phyloP scores from a whole-genome alignment of 139 green algal genomes.

The Axilococcus clingmanii region DNA sequence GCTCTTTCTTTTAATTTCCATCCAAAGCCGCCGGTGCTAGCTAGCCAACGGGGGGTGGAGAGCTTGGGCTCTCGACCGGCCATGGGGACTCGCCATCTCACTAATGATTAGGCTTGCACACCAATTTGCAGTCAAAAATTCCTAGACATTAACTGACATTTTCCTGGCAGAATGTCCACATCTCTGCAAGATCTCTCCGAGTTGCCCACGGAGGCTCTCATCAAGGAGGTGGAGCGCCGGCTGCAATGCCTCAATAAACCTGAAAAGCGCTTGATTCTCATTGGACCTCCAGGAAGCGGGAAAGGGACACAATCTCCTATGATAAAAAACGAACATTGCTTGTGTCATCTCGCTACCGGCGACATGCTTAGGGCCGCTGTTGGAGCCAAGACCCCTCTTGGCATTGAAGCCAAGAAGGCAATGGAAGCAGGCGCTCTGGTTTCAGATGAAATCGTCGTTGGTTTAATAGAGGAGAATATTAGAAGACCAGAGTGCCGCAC shows the following conservation, averaged over 20 bases:
- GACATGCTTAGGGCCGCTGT: conserved; percentile 90
- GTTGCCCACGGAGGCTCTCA: conserved; percentile 61
- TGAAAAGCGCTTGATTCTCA: conserved; percentile 88
- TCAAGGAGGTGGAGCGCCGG: conserved; percentile 79
- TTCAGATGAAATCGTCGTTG: conserved; percentile 93
- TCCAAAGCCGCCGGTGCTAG: too few species aligned
- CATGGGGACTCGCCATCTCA: too few species aligned
- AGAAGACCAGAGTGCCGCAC: conserved; percentile 77
- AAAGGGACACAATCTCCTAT: conserved; percentile 91
- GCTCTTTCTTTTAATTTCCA: too few species aligned
- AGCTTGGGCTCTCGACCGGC: too few species aligned
- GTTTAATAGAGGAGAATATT: conserved; percentile 88
- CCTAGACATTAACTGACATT: too few species aligned
- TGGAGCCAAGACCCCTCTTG: conserved; percentile 62
- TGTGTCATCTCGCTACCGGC: conserved; percentile 97
- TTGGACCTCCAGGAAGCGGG: conserved; percentile 83
- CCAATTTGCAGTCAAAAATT: too few species aligned
- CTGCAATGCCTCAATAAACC: conserved; percentile 89
- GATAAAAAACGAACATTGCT: conserved; percentile 94
- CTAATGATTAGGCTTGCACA: too few species aligned
- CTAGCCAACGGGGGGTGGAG: too few species aligned
- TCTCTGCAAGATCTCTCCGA: conserved; percentile 54
- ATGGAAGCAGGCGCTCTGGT: conserved; percentile 94
- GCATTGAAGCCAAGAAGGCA: conserved; percentile 86
- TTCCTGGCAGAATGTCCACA: conserved; percentile 2